Base-by-base conservation (phyloP, 169 alveolate genomes). In the Plasmodium gallinaceum region DNA sequence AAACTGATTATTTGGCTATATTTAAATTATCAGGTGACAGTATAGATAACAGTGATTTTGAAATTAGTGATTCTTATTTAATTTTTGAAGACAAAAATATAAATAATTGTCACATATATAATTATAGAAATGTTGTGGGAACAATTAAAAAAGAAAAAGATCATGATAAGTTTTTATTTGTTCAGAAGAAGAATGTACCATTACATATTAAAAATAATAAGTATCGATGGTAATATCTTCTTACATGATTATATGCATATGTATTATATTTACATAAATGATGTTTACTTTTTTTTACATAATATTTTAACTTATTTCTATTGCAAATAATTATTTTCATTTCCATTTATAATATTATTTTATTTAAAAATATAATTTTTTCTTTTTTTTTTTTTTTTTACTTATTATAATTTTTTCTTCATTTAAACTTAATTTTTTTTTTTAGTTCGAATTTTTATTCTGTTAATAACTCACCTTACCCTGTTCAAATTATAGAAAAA, bases 1-100 rank as follows among this genome's bases (percentile, higher is more conserved):
- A 78, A 78, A 78, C 89, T 51, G 74, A 54, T 5, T 78, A 78
- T 43, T 46, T 78, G 64, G 12, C 62, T 43, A 78, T 78, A 46
- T 66, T 78, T 16, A 65, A 78, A 32, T 16, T 65, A 57, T 20
- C 26, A 39, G 51, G 61, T 58, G 89, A 66, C 51, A 58, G 89
- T 18, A 45, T 8, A 18, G 1, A 16, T 26, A 26, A 68, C 8
- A 26, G 37, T 8, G 26, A 48, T 9, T 65, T 78, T 78, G 89
- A 78, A 58, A 54, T 64, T 64, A 78, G 71, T 65, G 54, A 78
- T 18, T 52, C 57, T 52, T 78, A 78, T 37, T 20, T 78, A 42
- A 64, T 78, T 64, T 64, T 61, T 65, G 70, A 78, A 51, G 78
- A 64, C 16, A 51, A 51, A 9, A 43, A 42, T 64, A 37, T 12